These are phyloP conservation scores for Phoma sp. DNA, from an alignment of 2,329 filamentous ascomycete species.

Conservation along the genomic window DNA sequence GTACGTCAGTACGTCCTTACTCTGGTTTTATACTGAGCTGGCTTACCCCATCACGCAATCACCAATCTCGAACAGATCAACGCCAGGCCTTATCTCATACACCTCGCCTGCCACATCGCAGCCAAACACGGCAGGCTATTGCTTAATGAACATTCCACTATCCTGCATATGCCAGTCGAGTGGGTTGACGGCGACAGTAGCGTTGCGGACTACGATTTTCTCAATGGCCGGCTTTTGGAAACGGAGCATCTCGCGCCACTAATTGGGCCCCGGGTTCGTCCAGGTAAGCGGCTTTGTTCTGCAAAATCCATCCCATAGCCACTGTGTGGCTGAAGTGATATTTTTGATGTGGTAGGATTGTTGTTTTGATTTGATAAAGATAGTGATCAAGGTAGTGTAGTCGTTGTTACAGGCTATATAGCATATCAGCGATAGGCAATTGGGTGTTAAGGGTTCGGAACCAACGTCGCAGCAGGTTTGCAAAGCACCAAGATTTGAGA, in stretches of 20 bases:
- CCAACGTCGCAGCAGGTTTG: not conserved
- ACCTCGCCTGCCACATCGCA: constrained; percentile 53
- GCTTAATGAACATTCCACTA: constrained; percentile 40
- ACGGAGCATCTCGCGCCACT: constrained; percentile 28
- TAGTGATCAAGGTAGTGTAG: not conserved
- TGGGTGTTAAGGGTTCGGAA: not conserved
- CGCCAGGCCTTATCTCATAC: constrained; percentile 49
- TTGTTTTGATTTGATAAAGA: not conserved
- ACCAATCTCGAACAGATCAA: constrained; percentile 50
- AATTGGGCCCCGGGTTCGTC: constrained; percentile 22
- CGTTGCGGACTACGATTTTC: constrained; percentile 39
- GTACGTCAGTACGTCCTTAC: not conserved
- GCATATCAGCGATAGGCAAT: not conserved
- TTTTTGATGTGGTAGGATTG: not conserved
- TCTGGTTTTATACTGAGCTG: not conserved
- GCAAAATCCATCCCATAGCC: not conserved
- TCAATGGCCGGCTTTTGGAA: constrained; percentile 26
- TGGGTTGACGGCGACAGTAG: constrained; percentile 38
- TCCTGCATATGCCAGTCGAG: constrained; percentile 33
- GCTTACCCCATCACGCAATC: constrained; percentile 51
- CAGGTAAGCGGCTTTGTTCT: constrained; percentile 35
- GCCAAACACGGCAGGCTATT: constrained; percentile 42
- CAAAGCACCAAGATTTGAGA: not conserved
- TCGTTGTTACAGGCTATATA: not conserved
- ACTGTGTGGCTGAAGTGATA: not conserved